Percentiles rank a stretch among this genome's conserved stretches.
These are phyloP conservation scores for Phytophthora nicotianae DNA, from an alignment of 352 stramenopile species.

Conservation along the genomic window DNA sequence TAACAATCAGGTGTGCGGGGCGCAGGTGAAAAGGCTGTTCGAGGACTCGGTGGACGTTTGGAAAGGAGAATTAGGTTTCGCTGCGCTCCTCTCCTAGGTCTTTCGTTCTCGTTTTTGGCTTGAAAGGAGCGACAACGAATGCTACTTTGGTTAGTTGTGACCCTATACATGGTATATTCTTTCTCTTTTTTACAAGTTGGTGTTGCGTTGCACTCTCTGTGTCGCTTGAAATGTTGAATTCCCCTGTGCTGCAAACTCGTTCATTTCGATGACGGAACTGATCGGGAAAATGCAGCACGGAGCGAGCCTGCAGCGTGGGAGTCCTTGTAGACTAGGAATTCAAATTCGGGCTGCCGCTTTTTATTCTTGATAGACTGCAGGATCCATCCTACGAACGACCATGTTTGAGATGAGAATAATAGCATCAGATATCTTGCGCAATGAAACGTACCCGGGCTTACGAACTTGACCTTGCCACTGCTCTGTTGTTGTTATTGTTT, in stretches of 20 bases:
- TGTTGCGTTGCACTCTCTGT: neutral
- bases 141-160: slow-evolving; percentile 55
- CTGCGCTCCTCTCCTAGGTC: slow-evolving; percentile 18
- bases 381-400: slow-evolving; percentile 68
- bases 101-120: slow-evolving; percentile 34
- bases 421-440: neutral
- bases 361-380: slow-evolving; percentile 71
- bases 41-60: slow-evolving; percentile 31
- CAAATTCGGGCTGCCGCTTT: slow-evolving; percentile 69
- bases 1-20: slow-evolving; percentile 29
- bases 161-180: slow-evolving; percentile 52
- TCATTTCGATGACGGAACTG: slow-evolving; percentile 8
- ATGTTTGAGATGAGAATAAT: neutral
- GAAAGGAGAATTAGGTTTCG: slow-evolving; percentile 12
- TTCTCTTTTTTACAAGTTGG: slow-evolving; percentile 31
- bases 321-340: slow-evolving; percentile 81
- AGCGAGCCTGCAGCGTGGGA: slow-evolving; percentile 17
- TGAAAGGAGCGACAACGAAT: slow-evolving; percentile 45
- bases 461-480: slow-evolving; percentile 65
- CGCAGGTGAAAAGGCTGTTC: slow-evolving; percentile 32
- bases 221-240: too few species aligned
- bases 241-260: too few species aligned
- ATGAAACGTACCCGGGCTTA: slow-evolving; percentile 53
- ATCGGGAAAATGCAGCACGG: slow-evolving; percentile 23
- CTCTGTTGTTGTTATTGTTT: too few species aligned